phyloP scores from a whole-genome alignment of 805 yeast species.

The Sungouiozyma ichnusensis region DNA sequence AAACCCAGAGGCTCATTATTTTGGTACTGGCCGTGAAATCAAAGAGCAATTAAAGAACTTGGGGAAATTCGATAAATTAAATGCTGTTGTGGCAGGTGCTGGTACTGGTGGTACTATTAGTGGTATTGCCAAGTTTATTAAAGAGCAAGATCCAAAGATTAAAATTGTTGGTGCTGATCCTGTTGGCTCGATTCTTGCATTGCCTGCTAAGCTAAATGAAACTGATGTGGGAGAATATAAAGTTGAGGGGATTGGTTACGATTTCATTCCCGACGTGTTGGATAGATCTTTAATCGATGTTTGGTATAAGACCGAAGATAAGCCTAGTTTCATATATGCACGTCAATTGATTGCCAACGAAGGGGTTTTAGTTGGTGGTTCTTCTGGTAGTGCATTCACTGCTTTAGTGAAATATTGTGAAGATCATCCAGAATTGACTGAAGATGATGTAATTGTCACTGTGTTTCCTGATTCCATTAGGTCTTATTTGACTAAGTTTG shows the following conservation, averaged over 20 bases:
- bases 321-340: constrained; percentile 68
- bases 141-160: constrained; percentile 55
- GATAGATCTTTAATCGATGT: constrained; percentile 54
- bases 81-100: constrained; percentile 79
- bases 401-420: constrained; percentile 65
- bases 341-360: constrained; percentile 75
- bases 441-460: constrained; percentile 66
- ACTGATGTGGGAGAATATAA: constrained; percentile 47
- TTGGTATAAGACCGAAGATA: constrained; percentile 83
- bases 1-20: constrained; percentile 77
- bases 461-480: constrained; percentile 81
- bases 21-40: constrained; percentile 77
- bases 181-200: constrained; percentile 73
- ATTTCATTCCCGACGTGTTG: constrained; percentile 75
- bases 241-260: constrained; percentile 89
- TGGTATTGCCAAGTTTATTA: constrained; percentile 69
- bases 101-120: constrained; percentile 91
- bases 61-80: constrained; percentile 42
- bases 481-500: constrained; percentile 78
- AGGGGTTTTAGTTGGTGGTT: constrained; percentile 85
- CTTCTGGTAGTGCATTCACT: constrained; percentile 74
- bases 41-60: constrained; percentile 56
- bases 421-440: constrained; percentile 49
- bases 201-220: constrained; percentile 60
- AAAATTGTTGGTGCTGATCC: constrained; percentile 77